A percentile compares a stretch with the other conserved stretches of the same genome.
phyloP scores from a whole-genome alignment of 495 filamentous ascomycete species.

The Daldinia caldariorum region DNA sequence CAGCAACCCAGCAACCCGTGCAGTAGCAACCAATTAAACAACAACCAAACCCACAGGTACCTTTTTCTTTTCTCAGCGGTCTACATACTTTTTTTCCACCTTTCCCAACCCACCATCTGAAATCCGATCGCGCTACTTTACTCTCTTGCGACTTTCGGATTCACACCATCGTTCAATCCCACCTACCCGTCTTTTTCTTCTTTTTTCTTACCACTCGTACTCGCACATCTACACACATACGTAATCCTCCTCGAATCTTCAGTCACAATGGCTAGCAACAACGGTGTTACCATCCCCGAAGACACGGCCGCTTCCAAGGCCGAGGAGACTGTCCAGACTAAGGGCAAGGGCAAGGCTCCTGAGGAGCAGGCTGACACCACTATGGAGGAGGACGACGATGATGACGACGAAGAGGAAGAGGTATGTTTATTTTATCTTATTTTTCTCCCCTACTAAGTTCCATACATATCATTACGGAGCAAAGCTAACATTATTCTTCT shows the following conservation, averaged over 20 bases:
- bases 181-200: slow-evolving; percentile 15
- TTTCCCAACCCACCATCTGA: slow-evolving; percentile 30
- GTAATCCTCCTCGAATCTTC: slow-evolving; percentile 14
- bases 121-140: slow-evolving; percentile 39
- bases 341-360: slow-evolving; percentile 72
- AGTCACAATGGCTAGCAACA: slow-evolving; percentile 52
- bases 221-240: slow-evolving; percentile 10
- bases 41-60: slow-evolving; percentile 1
- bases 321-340: slow-evolving; percentile 45
- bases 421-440: slow-evolving; percentile 53
- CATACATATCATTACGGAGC: slow-evolving; percentile 2
- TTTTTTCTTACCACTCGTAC: background rate
- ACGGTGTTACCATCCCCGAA: slow-evolving; percentile 49
- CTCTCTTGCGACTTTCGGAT: slow-evolving; percentile 18
- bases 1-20: slow-evolving; percentile 4
- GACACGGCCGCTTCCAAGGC: slow-evolving; percentile 48
- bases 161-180: slow-evolving; percentile 37
- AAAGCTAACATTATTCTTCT: slow-evolving; percentile 39
- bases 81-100: slow-evolving; percentile 21
- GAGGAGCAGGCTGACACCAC: slow-evolving; percentile 64
- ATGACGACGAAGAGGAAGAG: slow-evolving; percentile 69
- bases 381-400: slow-evolving; percentile 76
- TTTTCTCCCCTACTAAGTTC: background rate
- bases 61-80: slow-evolving; percentile 23
- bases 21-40: slow-evolving; percentile 35